Conservation (phyloP, 345 rosid species). For the Brassica carinata region DNA sequence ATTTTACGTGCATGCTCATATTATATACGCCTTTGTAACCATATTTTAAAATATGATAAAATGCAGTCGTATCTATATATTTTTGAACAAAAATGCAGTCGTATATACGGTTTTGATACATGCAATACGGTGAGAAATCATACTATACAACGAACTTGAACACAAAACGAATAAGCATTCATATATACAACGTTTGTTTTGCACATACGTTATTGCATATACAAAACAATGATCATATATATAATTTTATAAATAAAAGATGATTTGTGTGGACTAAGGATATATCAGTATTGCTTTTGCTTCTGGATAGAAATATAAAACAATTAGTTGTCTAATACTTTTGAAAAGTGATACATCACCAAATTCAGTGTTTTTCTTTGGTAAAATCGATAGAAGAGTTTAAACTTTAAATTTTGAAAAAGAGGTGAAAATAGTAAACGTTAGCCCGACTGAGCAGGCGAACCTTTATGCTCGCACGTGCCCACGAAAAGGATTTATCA, state of each 20-base stretch:
- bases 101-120: background rate
- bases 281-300: background rate
- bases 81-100: too few relatives aligned
- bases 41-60: background rate
- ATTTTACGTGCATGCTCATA: background rate
- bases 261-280: background rate
- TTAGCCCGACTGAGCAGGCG: background rate
- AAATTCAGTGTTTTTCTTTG: background rate
- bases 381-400: constrained; percentile 9
- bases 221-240: background rate
- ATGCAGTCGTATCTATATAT: too few relatives aligned
- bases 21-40: background rate
- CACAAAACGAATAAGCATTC: background rate
- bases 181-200: background rate
- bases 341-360: background rate
- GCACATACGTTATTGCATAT: background rate
- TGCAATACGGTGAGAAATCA: background rate
- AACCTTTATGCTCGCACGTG: constrained; percentile 17
- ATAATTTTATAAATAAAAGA: background rate
- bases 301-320: background rate
- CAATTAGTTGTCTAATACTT: background rate
- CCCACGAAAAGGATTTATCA: too few relatives aligned
- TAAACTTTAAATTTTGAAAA: background rate
- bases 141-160: background rate
- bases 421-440: background rate